Conservation (phyloP, 2,329 filamentous ascomycete species). For the Phialemoniopsis sp. region DNA sequence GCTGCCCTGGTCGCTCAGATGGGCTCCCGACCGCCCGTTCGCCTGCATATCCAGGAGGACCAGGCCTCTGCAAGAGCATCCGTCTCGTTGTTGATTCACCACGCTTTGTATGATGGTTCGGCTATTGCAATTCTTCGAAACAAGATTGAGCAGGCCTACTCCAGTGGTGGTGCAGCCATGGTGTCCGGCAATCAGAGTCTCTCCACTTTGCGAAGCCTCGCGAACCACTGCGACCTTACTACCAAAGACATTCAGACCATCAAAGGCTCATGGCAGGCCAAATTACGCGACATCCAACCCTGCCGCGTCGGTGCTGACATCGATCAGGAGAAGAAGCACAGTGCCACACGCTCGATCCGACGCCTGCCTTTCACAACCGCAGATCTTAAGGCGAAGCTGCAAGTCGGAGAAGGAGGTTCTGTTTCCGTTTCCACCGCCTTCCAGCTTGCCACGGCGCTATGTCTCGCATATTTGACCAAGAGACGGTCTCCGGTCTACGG, state of each 20-base stretch:
- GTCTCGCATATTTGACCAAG: slow-evolving; percentile 9
- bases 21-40: too few species aligned
- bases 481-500: slow-evolving; percentile 9
- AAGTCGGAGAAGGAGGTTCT: slow-evolving; percentile 1
- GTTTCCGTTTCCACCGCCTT: slow-evolving; percentile 9
- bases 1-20: too few species aligned
- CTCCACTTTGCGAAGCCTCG: too few species aligned
- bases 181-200: too few species aligned
- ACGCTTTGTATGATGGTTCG: slow-evolving; percentile 15
- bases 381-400: slow-evolving; percentile 7
- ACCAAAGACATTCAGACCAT: too few species aligned
- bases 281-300: too few species aligned
- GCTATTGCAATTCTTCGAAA: slow-evolving; percentile 9
- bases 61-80: slow-evolving; percentile 1
- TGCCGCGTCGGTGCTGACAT: too few species aligned
- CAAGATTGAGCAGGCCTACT: slow-evolving; percentile 10
- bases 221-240: too few species aligned
- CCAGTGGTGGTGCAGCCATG: background rate
- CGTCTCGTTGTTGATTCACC: slow-evolving; percentile 14
- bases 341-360: background rate
- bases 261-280: too few species aligned
- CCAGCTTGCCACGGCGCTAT: slow-evolving; percentile 11
- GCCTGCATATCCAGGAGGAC: too few species aligned
- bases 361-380: slow-evolving; percentile 2
- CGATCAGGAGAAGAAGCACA: too few species aligned